Evolutionary conservation across 768 basidiomycete species (phyloP).

Genomic region (Boletellus ananas): DNA sequence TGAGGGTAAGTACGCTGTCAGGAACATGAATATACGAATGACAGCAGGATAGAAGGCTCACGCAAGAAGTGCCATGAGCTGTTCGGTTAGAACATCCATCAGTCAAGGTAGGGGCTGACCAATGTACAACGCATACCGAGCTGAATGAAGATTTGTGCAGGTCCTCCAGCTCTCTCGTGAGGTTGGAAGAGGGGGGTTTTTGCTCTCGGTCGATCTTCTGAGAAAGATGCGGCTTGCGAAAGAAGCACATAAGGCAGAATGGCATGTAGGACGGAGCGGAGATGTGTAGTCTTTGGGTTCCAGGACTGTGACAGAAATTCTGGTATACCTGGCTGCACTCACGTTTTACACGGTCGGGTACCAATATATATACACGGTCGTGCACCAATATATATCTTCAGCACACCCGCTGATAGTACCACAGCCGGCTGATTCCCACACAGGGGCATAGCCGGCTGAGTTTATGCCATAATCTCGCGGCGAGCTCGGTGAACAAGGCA

Average conservation of each 20-base stretch:
- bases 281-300: too few species aligned
- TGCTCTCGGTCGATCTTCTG: not conserved
- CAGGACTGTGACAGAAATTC: too few species aligned
- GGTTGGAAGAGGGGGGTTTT: not conserved
- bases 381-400: too few species aligned
- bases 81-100: not conserved
- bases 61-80: conserved; percentile 22
- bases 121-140: conserved; percentile 6
- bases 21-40: not conserved
- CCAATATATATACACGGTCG: too few species aligned
- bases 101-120: not conserved
- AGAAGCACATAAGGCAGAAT: not conserved
- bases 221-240: not conserved
- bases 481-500: too few species aligned
- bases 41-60: not conserved
- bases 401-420: too few species aligned
- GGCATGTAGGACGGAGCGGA: not conserved
- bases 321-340: too few species aligned
- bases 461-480: too few species aligned
- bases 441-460: too few species aligned
- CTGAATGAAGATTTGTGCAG: conserved; percentile 12
- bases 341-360: too few species aligned
- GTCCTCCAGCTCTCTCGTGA: conserved; percentile 11
- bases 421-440: too few species aligned
- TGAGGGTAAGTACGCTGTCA: conserved; percentile 10